Evolutionary conservation across 768 basidiomycete genomes (phyloP).

Genomic region (Amanita jacksonii): DNA sequence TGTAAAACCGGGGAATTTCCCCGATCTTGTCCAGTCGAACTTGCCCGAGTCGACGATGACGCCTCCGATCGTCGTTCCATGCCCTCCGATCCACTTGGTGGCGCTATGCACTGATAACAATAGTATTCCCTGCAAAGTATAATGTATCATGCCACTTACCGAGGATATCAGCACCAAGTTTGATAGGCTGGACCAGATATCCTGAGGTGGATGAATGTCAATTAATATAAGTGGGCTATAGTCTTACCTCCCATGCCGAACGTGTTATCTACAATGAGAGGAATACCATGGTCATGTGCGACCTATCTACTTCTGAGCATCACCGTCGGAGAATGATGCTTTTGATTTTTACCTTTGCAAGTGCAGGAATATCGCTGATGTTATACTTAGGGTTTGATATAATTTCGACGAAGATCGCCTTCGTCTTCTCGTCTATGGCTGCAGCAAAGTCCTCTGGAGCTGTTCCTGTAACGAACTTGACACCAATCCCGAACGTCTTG

Average conservation of each 20-base stretch:
- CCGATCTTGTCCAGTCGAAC: conserved; percentile 63
- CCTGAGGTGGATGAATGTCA: conserved; percentile 15
- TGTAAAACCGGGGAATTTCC: conserved; percentile 68
- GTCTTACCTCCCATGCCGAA: conserved; percentile 57
- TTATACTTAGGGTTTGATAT: conserved; percentile 76
- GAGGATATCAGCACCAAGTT: conserved; percentile 71
- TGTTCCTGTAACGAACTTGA: conserved; percentile 51
- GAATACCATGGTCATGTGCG: conserved; percentile 64
- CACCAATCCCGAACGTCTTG: conserved; percentile 56
- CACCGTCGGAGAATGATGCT: background rate
- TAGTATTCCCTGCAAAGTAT: background rate
- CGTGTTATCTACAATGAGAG: conserved; percentile 75
- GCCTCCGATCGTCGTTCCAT: conserved; percentile 74
- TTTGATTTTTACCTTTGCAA: conserved; percentile 46
- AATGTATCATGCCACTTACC: too few relatives aligned
- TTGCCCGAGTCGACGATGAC: conserved; percentile 68
- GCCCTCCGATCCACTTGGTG: conserved; percentile 81
- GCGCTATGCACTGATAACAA: conserved; percentile 51
- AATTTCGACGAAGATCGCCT: conserved; percentile 65
- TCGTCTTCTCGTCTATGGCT: conserved; percentile 71
- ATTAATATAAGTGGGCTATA: conserved; percentile 12
- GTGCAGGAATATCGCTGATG: conserved; percentile 54
- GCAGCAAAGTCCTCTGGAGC: conserved; percentile 49
- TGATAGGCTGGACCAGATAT: conserved; percentile 62
- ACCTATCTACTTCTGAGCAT: conserved; percentile 30